Base-by-base conservation (phyloP, 768 basidiomycete species). In the Asterophora parasitica region DNA sequence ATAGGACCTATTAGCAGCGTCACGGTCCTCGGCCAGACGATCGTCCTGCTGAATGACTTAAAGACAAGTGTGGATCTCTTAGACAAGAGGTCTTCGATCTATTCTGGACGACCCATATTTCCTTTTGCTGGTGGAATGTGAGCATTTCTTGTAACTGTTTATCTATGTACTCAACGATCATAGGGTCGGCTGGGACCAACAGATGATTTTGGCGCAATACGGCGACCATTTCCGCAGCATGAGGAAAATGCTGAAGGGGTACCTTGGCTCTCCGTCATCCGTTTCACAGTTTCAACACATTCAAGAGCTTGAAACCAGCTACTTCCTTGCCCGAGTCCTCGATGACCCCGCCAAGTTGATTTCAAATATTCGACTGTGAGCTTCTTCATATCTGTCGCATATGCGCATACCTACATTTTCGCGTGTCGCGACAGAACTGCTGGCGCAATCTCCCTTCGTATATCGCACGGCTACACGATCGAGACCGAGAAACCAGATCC, bases 401-500 rank as follows among this genome's bases (percentile, higher is more conserved):
- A 11, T 40, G 4, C 9, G 12, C 7, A n/a, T 39, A 6, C 31
- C 15, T 10, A 11, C 26, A 30, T 17, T 8, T 35, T 39, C 19
- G 4, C 17, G 7, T 40, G 23, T 43, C 17, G 48, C 46, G 10
- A 20, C 42, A 69, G 68, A 2, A 68, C 65, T 5, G 69, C 71
- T 1, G 73, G 73, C 16, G 61, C 73, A 4, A 69, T 74, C 31
- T 66, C 68, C 8, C 51, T 74, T 16, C 65, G 65, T 12, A 69
- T 73, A 5, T 70, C 73, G 1, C 67, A 74, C 52, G 73, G 74
- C 17, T 74, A 74, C 33, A 53, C 63, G 8, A 67, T 74, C 40
- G 66, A 68, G 61, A 68, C 53, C 37, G 63, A 49, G 44, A 62
- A 19, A 58, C 65, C 38, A 23, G 63, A 75, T 41, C 70, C 70